phyloP scores from a whole-genome alignment of 768 basidiomycete species.

The Leccinum disarticulatum region DNA sequence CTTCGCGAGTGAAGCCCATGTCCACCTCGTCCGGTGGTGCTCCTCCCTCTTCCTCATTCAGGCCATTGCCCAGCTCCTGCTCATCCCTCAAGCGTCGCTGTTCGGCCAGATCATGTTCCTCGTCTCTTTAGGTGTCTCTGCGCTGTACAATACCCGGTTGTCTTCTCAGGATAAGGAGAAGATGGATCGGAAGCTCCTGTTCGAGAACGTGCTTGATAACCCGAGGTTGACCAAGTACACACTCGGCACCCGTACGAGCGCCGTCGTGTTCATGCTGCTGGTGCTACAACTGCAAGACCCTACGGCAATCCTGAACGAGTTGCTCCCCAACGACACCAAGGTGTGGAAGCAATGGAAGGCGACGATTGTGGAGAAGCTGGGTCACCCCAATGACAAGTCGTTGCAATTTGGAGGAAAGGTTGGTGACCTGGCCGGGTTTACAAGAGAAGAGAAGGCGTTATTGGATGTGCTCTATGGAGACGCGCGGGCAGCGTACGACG shows the following conservation, averaged over 20 bases:
- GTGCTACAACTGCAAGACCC: conserved; percentile 11
- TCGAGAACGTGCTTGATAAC: conserved; percentile 8
- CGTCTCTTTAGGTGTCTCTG: conserved; percentile 25
- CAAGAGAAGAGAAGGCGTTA: conserved; percentile 11
- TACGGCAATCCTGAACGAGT: conserved; percentile 10
- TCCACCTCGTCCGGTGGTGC: conserved; percentile 19
- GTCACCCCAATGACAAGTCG: neutral
- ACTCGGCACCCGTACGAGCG: conserved; percentile 17
- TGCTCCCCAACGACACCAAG: conserved; percentile 22
- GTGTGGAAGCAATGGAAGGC: conserved; percentile 23
- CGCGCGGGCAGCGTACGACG: conserved; percentile 13
- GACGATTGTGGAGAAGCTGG: conserved; percentile 5
- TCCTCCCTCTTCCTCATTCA: conserved; percentile 25
- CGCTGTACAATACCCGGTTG: conserved; percentile 24
- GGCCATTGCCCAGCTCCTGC: conserved; percentile 28
- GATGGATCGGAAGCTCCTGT: conserved; percentile 17
- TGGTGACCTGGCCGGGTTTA: conserved; percentile 1
- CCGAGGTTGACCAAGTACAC: conserved; percentile 18
- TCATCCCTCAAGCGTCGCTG: conserved; percentile 31
- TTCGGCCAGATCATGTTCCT: conserved; percentile 35
- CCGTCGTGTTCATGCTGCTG: conserved; percentile 17
- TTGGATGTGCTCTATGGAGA: conserved; percentile 12
- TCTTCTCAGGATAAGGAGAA: conserved; percentile 31
- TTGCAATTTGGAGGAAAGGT: neutral
- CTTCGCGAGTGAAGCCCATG: conserved; percentile 15